A percentile compares a stretch with the other conserved stretches of the same genome.
phyloP scores from a whole-genome alignment of 2,329 filamentous ascomycete genomes.

The Apiospora malaysiana region DNA sequence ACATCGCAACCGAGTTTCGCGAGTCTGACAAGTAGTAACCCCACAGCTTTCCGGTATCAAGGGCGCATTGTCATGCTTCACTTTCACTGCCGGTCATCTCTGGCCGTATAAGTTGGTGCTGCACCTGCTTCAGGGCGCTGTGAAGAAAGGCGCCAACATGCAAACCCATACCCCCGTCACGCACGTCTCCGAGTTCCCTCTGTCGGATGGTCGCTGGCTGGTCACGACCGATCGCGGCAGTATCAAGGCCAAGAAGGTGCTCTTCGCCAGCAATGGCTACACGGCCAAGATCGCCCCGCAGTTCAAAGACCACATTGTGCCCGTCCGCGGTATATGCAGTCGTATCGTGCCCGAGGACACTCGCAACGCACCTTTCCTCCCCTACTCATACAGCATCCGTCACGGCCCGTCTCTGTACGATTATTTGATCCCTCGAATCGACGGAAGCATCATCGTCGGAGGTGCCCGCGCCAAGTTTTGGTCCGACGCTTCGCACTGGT shows the following conservation, averaged over 20 bases:
- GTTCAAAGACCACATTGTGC: constrained; percentile 39
- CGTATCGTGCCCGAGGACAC: not conserved
- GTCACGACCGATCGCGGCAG: constrained; percentile 59
- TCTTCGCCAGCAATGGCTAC: constrained; percentile 44
- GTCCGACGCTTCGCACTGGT: constrained; percentile 46
- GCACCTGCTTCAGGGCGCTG: constrained; percentile 23
- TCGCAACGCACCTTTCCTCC: not conserved
- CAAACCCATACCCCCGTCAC: constrained; percentile 32
- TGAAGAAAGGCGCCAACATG: constrained; percentile 28
- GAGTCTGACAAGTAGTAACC: constrained; percentile 29
- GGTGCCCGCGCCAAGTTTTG: constrained; percentile 39
- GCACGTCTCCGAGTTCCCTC: constrained; percentile 25
- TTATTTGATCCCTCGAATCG: constrained; percentile 39
- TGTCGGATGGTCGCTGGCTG: constrained; percentile 41
- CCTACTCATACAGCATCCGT: constrained; percentile 21
- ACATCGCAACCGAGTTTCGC: constrained; percentile 26
- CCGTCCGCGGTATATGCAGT: constrained; percentile 38
- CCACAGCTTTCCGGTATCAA: constrained; percentile 37
- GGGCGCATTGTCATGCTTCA: constrained; percentile 36
- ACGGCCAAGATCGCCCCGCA: constrained; percentile 39
- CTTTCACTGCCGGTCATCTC: constrained; percentile 30
- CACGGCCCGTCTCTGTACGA: not conserved
- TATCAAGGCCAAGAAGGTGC: constrained; percentile 54
- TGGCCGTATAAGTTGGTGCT: constrained; percentile 31
- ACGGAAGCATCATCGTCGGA: constrained; percentile 49